Evolutionary conservation across 1,139 yeast species (phyloP).

Genomic region (Pichiaceae sp.): DNA sequence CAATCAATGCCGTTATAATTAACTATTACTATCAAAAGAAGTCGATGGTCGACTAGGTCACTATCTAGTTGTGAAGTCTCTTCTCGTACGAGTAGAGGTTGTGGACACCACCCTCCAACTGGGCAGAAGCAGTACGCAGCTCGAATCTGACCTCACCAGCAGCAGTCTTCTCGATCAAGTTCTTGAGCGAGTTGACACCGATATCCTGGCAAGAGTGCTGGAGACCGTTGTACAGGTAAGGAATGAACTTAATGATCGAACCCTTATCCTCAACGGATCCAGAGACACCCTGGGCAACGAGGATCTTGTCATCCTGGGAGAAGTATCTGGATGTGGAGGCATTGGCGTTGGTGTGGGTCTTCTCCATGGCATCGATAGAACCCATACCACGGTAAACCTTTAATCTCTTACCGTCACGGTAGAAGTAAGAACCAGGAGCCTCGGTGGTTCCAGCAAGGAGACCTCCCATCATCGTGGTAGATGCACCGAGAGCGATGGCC

Average conservation of each 20-base stretch:
- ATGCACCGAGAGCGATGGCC: slow-evolving; percentile 95
- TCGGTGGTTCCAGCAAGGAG: slow-evolving; percentile 97
- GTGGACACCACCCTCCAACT: slow-evolving; percentile 97
- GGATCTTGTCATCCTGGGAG: slow-evolving; percentile 88
- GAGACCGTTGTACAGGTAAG: slow-evolving; percentile 89
- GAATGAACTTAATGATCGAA: slow-evolving; percentile 85
- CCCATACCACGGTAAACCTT: slow-evolving; percentile 99
- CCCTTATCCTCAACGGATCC: slow-evolving; percentile 98
- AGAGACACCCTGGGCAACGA: slow-evolving; percentile 98
- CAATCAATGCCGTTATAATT: too few species aligned
- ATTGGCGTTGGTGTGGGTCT: slow-evolving; percentile 78
- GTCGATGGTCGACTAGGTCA: too few species aligned
- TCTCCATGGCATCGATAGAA: slow-evolving; percentile 97
- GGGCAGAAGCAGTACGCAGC: slow-evolving; percentile 97
- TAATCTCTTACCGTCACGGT: slow-evolving; percentile 96
- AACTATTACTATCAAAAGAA: too few species aligned
- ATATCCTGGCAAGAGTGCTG: slow-evolving; percentile 99
- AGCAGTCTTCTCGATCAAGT: slow-evolving; percentile 58
- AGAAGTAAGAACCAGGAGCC: slow-evolving; percentile 97
- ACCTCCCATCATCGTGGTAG: slow-evolving; percentile 99
- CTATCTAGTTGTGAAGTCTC: slow-evolving; percentile 77
- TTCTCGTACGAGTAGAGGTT: slow-evolving; percentile 95
- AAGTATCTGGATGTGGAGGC: slow-evolving; percentile 98
- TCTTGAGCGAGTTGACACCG: slow-evolving; percentile 66
- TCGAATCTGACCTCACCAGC: slow-evolving; percentile 81